A percentile compares a stretch with the other conserved stretches of the same genome.
These are phyloP conservation scores for Micromonas commoda DNA, from an alignment of 139 green algal genomes.

Conservation along the genomic window DNA sequence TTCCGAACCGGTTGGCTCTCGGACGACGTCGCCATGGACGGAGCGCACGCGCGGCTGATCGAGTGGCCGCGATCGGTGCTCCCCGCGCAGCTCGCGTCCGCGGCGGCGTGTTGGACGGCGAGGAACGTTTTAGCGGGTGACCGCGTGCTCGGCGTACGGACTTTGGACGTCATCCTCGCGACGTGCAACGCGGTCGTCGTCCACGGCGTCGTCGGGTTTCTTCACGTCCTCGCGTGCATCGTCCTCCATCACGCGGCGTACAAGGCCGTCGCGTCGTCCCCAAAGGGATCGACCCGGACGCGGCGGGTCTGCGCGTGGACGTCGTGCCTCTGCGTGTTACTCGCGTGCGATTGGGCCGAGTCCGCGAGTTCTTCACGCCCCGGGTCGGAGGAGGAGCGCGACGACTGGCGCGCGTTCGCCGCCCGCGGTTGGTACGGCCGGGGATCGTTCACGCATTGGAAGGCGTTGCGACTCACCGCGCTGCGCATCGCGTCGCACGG, in stretches of 20 bases:
- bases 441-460: background rate
- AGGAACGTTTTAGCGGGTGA: no score
- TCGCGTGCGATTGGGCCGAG: background rate
- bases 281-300: no score
- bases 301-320: no score
- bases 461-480: background rate
- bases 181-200: no score
- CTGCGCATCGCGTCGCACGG: background rate
- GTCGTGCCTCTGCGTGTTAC: background rate
- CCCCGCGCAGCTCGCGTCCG: background rate
- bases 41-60: background rate
- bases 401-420: background rate
- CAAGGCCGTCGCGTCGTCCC: no score
- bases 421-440: background rate
- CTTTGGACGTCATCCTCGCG: no score
- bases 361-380: background rate
- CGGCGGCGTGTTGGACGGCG: no score
- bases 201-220: no score
- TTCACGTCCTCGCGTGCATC: no score
- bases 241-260: no score
- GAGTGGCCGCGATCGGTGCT: background rate
- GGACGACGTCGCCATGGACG: background rate
- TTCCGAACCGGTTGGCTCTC: background rate
- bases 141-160: no score
- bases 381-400: background rate